phyloP scores from a whole-genome alignment of 768 basidiomycete genomes.

The Wakefieldia striispora region DNA sequence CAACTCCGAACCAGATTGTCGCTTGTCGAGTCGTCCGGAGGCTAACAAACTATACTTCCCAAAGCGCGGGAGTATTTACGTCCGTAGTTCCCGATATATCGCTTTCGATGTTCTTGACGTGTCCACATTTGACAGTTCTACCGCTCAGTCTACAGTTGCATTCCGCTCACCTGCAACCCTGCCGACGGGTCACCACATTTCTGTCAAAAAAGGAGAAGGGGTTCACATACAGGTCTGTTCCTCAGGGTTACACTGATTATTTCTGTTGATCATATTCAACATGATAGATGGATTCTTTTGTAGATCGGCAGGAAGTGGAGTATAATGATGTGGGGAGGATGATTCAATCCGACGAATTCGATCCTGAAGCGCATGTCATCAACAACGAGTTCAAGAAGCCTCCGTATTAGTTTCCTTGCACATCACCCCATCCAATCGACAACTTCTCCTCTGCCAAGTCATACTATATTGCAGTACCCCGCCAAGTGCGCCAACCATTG shows the following conservation, averaged over 20 bases:
- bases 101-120: conserved; percentile 22
- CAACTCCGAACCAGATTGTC: conserved; percentile 51
- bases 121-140: conserved; percentile 31
- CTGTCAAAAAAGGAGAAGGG: conserved; percentile 43
- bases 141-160: conserved; percentile 53
- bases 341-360: conserved; percentile 45
- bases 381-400: conserved; percentile 65
- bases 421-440: background rate
- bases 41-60: conserved; percentile 53
- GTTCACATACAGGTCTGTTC: conserved; percentile 58
- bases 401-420: conserved; percentile 30
- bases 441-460: background rate
- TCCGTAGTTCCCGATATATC: conserved; percentile 33
- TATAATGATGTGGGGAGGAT: conserved; percentile 60
- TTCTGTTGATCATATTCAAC: conserved; percentile 1
- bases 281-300: conserved; percentile 66
- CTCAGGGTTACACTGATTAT: background rate
- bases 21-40: conserved; percentile 63
- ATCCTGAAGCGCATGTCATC: conserved; percentile 59
- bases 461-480: no score
- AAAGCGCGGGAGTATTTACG: conserved; percentile 51
- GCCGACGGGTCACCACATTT: conserved; percentile 23
- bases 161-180: conserved; percentile 47
- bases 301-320: conserved; percentile 43
- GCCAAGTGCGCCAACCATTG: no score